Evolutionary conservation across 164 flowering plant genomes (phyloP).

Genomic region (Cinnamomum chago): DNA sequence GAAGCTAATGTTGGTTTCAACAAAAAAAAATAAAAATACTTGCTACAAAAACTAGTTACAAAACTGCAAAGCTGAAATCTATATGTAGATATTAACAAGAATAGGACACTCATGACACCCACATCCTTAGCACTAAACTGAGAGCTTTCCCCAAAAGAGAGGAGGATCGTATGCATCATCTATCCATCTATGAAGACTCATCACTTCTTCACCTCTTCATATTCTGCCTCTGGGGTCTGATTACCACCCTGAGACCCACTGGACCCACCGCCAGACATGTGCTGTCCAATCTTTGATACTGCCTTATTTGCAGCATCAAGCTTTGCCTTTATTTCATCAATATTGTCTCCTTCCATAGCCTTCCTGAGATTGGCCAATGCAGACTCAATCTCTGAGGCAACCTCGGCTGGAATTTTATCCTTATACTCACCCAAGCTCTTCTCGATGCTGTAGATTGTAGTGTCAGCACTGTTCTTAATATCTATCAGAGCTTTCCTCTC

Average conservation of each 20-base stretch:
- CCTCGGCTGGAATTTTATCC: conserved; percentile 11
- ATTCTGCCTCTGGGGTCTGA: conserved; percentile 21
- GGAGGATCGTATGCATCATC: background rate
- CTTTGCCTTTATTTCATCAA: conserved; percentile 10
- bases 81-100: background rate
- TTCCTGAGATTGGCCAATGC: conserved; percentile 11
- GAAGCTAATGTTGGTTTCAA: background rate
- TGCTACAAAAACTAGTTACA: background rate
- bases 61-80: background rate
- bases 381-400: conserved; percentile 8
- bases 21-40: background rate
- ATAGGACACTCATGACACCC: background rate
- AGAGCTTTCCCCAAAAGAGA: background rate
- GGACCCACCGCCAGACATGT: conserved; percentile 12
- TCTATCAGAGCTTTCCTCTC: conserved; percentile 15
- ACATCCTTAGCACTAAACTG: background rate
- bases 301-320: conserved; percentile 17
- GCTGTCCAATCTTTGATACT: conserved; percentile 22
- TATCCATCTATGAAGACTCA: background rate
- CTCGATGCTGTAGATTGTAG: conserved; percentile 15
- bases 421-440: conserved; percentile 12
- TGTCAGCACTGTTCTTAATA: conserved; percentile 11
- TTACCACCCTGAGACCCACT: conserved; percentile 10
- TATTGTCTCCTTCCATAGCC: conserved; percentile 10
- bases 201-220: conserved; percentile 16